These are phyloP conservation scores for Ceratobasidium sp. DNA, from an alignment of 1,284 basidiomycete species.

Conservation along the genomic window DNA sequence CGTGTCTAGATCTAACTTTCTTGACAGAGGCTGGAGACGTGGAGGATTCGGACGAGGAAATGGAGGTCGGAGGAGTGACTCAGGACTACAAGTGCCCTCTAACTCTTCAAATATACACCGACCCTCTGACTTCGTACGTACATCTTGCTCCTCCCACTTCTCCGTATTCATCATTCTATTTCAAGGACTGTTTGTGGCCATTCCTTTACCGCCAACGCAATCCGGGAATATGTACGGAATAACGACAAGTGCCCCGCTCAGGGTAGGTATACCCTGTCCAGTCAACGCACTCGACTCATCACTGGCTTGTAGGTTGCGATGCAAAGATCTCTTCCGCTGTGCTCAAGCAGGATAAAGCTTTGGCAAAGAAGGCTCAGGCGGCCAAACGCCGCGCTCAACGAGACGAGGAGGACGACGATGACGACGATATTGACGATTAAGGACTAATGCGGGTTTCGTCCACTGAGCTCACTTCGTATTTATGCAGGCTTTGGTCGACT, in stretches of 20 bases:
- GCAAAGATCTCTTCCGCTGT: slow-evolving; percentile 60
- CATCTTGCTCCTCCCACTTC: slow-evolving; percentile 13
- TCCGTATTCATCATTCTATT: background rate
- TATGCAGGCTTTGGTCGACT: too few relatives aligned
- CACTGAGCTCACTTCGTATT: background rate
- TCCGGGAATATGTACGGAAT: slow-evolving; percentile 59
- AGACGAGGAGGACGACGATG: slow-evolving; percentile 29
- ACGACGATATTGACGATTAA: slow-evolving; percentile 39
- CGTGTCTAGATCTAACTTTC: slow-evolving; percentile 10
- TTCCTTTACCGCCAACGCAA: slow-evolving; percentile 70
- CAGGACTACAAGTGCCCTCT: slow-evolving; percentile 84
- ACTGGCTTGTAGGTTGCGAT: slow-evolving; percentile 46
- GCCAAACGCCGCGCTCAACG: slow-evolving; percentile 36
- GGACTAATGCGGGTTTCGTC: background rate
- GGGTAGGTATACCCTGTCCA: slow-evolving; percentile 55
- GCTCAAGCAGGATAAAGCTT: slow-evolving; percentile 50
- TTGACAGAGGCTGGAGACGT: slow-evolving; percentile 71
- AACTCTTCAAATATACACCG: slow-evolving; percentile 63
- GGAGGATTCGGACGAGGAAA: slow-evolving; percentile 73
- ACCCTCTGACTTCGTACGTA: slow-evolving; percentile 78
- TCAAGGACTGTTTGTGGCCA: slow-evolving; percentile 68
- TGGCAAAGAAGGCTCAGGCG: slow-evolving; percentile 44
- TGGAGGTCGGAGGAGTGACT: slow-evolving; percentile 81
- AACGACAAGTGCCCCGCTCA: slow-evolving; percentile 64
- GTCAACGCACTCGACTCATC: background rate